A percentile compares a stretch with the other conserved stretches of the same genome.
These are phyloP conservation scores for Lactarius tabidus DNA, from an alignment of 768 basidiomycete species.

Conservation along the genomic window DNA sequence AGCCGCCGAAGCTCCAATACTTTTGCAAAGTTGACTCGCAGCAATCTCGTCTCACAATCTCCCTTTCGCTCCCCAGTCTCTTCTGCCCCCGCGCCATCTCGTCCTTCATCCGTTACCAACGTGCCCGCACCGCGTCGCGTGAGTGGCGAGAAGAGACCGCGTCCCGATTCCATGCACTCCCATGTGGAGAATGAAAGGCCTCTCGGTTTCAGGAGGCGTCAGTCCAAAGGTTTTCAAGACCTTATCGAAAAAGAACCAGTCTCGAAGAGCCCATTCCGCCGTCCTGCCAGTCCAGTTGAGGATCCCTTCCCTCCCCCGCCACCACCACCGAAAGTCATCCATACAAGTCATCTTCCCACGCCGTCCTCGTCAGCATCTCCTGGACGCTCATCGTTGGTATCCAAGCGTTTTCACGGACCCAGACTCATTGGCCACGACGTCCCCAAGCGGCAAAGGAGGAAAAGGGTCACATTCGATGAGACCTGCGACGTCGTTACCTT, in stretches of 20 bases:
- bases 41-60: conserved; percentile 80
- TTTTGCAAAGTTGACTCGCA: conserved; percentile 72
- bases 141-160: conserved; percentile 75
- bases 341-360: conserved; percentile 24
- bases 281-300: conserved; percentile 25
- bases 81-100: conserved; percentile 36
- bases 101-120: conserved; percentile 36
- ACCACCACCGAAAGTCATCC: conserved; percentile 14
- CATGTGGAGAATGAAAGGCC: conserved; percentile 71
- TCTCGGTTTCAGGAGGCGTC: conserved; percentile 65
- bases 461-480: conserved; percentile 78
- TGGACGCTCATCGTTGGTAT: conserved; percentile 63
- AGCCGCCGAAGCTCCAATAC: conserved; percentile 73
- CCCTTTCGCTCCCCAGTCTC: conserved; percentile 73
- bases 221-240: conserved; percentile 70
- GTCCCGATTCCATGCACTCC: conserved; percentile 66
- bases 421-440: conserved; percentile 43
- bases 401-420: conserved; percentile 72
- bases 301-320: conserved; percentile 31
- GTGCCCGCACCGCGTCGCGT: conserved; percentile 44
- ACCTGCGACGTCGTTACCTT: conserved; percentile 81
- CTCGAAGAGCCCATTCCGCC: conserved; percentile 76
- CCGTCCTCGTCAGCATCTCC: conserved; percentile 43
- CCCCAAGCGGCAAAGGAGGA: conserved; percentile 48
- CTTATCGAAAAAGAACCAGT: conserved; percentile 75